These are phyloP conservation scores for Microdochium bolleyi DNA, from an alignment of 2,329 filamentous ascomycete species.

Conservation along the genomic window DNA sequence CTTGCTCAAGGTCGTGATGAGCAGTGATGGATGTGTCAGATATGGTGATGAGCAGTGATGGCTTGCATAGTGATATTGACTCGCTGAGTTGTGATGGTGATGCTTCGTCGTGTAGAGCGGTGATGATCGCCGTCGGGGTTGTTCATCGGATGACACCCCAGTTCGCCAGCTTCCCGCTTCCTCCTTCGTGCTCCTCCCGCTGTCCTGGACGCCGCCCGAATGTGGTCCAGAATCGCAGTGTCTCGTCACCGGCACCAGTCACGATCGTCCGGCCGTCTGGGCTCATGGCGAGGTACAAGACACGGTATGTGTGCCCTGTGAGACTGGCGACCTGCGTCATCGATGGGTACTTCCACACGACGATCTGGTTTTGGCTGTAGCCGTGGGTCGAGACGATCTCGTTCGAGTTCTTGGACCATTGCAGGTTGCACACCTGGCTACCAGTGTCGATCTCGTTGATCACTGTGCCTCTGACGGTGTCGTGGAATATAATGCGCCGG, in stretches of 20 bases:
- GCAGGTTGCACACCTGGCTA: conserved; percentile 96
- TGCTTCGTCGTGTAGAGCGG: conserved; percentile 1
- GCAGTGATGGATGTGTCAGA: background rate
- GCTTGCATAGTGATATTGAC: background rate
- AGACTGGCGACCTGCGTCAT: conserved; percentile 96
- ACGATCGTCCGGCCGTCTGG: conserved; percentile 91
- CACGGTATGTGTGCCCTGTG: conserved; percentile 93
- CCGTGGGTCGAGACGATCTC: conserved; percentile 96
- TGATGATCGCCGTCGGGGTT: background rate
- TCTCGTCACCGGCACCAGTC: conserved; percentile 94
- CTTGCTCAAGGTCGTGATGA: background rate
- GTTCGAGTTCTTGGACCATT: conserved; percentile 96
- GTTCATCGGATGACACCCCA: conserved; percentile 74
- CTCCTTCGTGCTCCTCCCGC: conserved; percentile 57
- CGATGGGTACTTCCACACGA: conserved; percentile 97
- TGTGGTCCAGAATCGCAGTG: conserved; percentile 90
- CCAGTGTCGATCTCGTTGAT: conserved; percentile 92
- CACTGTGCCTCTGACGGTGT: conserved; percentile 74
- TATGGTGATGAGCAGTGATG: background rate
- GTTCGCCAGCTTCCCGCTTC: conserved; percentile 57
- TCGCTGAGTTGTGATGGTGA: background rate
- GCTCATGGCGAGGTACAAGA: conserved; percentile 94
- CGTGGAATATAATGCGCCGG: conserved; percentile 95
- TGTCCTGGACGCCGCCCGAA: conserved; percentile 76
- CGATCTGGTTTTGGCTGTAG: conserved; percentile 96